Evolutionary conservation across 164 flowering plant genomes (phyloP), one percentile per base, ranked within the genome.

Genomic region (Aristolochia californica): DNA sequence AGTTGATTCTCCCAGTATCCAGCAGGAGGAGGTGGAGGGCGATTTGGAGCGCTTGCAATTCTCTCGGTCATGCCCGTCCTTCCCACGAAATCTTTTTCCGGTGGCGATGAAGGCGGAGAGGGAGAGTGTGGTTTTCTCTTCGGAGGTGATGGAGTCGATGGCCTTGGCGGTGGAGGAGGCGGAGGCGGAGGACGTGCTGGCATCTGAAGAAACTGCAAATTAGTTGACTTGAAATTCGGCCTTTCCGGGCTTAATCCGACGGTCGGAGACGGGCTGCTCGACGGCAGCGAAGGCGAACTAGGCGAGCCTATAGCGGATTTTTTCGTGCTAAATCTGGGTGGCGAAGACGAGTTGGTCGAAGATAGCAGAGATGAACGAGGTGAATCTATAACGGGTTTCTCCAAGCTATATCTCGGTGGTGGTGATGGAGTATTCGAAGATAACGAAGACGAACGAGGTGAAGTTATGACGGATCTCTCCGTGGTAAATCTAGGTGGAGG

Each of bases 1-100:
- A 48, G 18, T 16, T 71, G 71, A 27, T 57, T 18, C 28, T 79
- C 82, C 80, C 76, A 68, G 28, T 34, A 67, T 51, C 66, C 59
- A 17, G 40, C 59, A 12, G 65, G 63, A 0, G 67, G 69, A 4
- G 74, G 75, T 0, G 73, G 70, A 25, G 28, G 24, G 15, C 28
- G 56, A 49, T 26, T 44, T 16, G 58, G 21, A 49, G 56, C 22
- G 26, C 45, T 27, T 57, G 43, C n/a, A 8, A 45, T 15, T 25
- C 20, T 24, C 40, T 44, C 60, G 12, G 34, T 24, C 14, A 15
- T 22, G 18, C 23, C 63, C 22, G 48, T 23, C 15, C 8, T 45
- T 40, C 20, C 40, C 13, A 21, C 45, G 0, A 30, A 62, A 24
- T 23, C 53, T 55, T 49, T 59, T 40, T 45, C 58, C 5, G 62